Base-by-base conservation (phyloP, 2,329 filamentous ascomycete species). In the Fusarium luffae region DNA sequence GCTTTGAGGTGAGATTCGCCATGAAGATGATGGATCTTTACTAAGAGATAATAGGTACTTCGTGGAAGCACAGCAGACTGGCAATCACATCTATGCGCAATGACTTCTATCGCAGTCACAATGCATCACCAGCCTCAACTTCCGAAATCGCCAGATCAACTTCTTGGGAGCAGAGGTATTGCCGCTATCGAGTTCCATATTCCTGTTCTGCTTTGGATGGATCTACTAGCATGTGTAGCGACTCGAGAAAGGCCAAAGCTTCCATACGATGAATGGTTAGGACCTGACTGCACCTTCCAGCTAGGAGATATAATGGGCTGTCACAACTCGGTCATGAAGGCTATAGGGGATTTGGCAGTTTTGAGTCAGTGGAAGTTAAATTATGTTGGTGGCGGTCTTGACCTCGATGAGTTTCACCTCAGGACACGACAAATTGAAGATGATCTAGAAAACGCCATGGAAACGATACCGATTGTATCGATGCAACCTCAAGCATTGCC, bases 321-420 rank as follows among this genome's bases (percentile, higher is more conserved):
- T 4, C 28, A 25, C 18, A 34, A 46, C 4, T 27, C 51, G 3
- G 51, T 54, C 1, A 54, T 54, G 51, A 54, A 27, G 3, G 41
- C 40, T 5, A 46, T 54, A 4, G 51, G 51, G 4, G 51, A 54
- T 9, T 3, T 54, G 41, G 51, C 40, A 8, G 28, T 16, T 18
- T 14, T 46, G 11, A 54, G 7, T 18, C 27, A 10, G 19, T 34
- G 40, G 27, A 34, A 16, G 21, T 1, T 7, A 5, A 4, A 19
- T 12, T 46, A 12, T 25, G 2, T 19, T 7, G 2, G 9, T 0
- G 7, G 11, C 2, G 5, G 5, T 13, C 9, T 43, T 12, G 21
- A 43, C 7, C 12, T 14, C 6, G 5, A 19, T 1, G 9, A 1
- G 2, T 49, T 59, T 1, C 1, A 4, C 0, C 11, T 1, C 0